A percentile compares a stretch with the other conserved stretches of the same genome.
phyloP scores from a whole-genome alignment of 768 basidiomycete species.

The Epithele typhae region DNA sequence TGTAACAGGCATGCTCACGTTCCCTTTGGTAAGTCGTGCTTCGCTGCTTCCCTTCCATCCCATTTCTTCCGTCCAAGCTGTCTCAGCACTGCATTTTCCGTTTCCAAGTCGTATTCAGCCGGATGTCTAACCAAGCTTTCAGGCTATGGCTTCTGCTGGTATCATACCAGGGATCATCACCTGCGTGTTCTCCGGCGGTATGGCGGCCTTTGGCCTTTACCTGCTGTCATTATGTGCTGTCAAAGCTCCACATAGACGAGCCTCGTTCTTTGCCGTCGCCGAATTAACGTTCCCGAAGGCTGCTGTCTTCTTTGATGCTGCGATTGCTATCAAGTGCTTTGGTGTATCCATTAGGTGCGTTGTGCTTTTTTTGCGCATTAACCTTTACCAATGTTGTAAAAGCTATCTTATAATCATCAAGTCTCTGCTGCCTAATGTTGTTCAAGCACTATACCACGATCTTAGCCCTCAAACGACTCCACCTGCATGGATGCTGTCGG shows the following conservation, averaged over 20 bases:
- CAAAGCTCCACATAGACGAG: slow-evolving; percentile 63
- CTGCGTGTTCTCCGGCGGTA: slow-evolving; percentile 73
- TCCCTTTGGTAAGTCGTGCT: slow-evolving; percentile 77
- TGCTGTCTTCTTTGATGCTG: slow-evolving; percentile 86
- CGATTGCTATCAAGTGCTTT: slow-evolving; percentile 95
- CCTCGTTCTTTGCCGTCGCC: slow-evolving; percentile 82
- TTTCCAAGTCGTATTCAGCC: no score
- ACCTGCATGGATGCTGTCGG: slow-evolving; percentile 71
- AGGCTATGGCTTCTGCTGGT: slow-evolving; percentile 91
- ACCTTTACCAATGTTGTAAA: not conserved
- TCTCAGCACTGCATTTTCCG: no score
- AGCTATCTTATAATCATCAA: slow-evolving; percentile 92
- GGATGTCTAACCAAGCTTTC: no score
- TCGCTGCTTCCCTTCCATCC: no score
- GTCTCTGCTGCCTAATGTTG: slow-evolving; percentile 89
- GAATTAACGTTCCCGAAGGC: slow-evolving; percentile 87
- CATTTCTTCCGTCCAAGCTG: no score
- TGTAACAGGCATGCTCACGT: slow-evolving; percentile 84
- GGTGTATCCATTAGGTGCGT: slow-evolving; percentile 88
- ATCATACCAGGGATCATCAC: slow-evolving; percentile 88
- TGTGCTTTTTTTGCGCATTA: not conserved
- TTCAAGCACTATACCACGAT: slow-evolving; percentile 77
- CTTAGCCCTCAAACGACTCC: slow-evolving; percentile 58
- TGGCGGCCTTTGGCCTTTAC: slow-evolving; percentile 84
- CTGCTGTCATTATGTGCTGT: slow-evolving; percentile 82